A percentile compares a stretch with the other conserved stretches of the same genome.
Evolutionary conservation across 2,329 filamentous ascomycete species (phyloP).

Genomic region (Penicillium janthinellum): DNA sequence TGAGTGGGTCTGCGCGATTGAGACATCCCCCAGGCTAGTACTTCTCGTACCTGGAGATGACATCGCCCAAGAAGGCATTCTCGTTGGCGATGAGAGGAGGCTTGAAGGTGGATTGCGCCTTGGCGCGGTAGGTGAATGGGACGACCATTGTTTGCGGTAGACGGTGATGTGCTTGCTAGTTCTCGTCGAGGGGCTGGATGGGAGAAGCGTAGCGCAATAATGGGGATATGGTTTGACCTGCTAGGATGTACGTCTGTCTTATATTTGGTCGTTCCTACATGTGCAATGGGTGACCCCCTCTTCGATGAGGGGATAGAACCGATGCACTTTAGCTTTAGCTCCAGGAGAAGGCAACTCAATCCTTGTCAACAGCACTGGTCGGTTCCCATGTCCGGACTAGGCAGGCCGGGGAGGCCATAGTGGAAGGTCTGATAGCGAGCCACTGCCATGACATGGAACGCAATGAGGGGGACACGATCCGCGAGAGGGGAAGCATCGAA

Average conservation of each 20-base stretch:
- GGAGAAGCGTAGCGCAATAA: background rate
- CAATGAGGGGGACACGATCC: constrained; percentile 14
- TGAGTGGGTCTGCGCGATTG: background rate
- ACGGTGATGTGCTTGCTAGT: background rate
- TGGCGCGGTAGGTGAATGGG: constrained; percentile 56
- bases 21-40: background rate
- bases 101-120: constrained; percentile 63
- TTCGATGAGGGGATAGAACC: constrained; percentile 10
- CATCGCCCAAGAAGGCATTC: constrained; percentile 68
- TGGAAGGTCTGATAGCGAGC: constrained; percentile 2
- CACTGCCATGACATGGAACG: background rate
- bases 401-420: constrained; percentile 5
- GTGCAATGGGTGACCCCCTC: background rate
- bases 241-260: background rate
- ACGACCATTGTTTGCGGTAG: constrained; percentile 41
- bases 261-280: background rate
- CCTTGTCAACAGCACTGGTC: constrained; percentile 4
- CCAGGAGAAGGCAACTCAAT: constrained; percentile 11
- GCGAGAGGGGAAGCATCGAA: constrained; percentile 16
- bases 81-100: constrained; percentile 68
- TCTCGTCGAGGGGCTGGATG: background rate
- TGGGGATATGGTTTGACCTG: background rate
- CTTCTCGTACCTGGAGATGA: constrained; percentile 53
- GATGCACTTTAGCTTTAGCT: background rate
- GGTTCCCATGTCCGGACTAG: constrained; percentile 21